These are phyloP conservation scores for Malus hybrid DNA, from an alignment of 331 rosid genomes.

Conservation along the genomic window DNA sequence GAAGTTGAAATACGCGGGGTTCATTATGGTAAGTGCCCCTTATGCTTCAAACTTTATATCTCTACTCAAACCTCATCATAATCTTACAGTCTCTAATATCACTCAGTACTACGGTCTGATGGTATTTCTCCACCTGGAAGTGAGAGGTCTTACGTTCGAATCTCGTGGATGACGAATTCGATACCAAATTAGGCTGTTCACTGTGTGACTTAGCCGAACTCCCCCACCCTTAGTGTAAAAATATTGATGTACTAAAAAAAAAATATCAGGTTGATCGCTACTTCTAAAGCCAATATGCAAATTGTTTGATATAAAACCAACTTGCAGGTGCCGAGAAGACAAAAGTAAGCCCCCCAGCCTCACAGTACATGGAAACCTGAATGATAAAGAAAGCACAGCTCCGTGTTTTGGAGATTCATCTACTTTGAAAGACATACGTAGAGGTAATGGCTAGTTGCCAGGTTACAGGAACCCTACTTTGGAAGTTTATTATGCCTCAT, in stretches of 20 bases:
- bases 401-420: slow-evolving; percentile 19
- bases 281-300: not conserved
- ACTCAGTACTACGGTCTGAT: no score
- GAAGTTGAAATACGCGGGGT: slow-evolving; percentile 88
- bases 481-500: slow-evolving; percentile 12
- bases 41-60: not conserved
- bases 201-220: no score
- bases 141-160: no score
- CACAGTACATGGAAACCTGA: slow-evolving; percentile 87
- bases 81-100: not conserved
- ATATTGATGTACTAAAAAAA: no score
- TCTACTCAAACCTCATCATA: not conserved
- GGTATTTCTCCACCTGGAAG: no score
- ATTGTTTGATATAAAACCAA: slow-evolving; percentile 11
- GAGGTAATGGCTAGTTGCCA: slow-evolving; percentile 29
- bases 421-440: slow-evolving; percentile 16
- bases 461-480: slow-evolving; percentile 21
- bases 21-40: slow-evolving; percentile 41
- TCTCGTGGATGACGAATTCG: no score
- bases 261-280: not conserved
- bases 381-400: slow-evolving; percentile 15
- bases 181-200: no score
- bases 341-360: slow-evolving; percentile 78
- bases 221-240: no score
- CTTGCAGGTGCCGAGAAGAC: slow-evolving; percentile 82